phyloP scores from a whole-genome alignment of 2,329 filamentous ascomycete species.

The Fusarium pseudocircinatum region DNA sequence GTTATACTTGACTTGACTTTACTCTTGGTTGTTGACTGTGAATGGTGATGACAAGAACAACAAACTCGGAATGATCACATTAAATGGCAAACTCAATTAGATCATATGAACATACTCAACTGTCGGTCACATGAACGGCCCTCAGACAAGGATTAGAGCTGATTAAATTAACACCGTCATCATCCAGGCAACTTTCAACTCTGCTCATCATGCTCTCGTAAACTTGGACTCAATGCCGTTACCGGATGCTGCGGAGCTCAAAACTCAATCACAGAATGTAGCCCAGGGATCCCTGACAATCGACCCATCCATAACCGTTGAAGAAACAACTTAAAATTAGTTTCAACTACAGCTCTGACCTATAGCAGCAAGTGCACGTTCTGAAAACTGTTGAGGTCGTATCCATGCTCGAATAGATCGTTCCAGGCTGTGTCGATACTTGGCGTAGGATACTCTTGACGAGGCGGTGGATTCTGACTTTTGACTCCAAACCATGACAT shows the following conservation, averaged over 20 bases:
- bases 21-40: background rate
- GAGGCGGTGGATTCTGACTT: conserved; percentile 29
- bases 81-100: background rate
- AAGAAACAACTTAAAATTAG: background rate
- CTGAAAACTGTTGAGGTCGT: conserved; percentile 32
- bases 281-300: background rate
- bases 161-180: background rate
- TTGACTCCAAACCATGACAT: conserved; percentile 42
- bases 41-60: too few species aligned
- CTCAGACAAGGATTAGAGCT: background rate
- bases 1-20: background rate
- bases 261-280: background rate
- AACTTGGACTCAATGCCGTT: background rate
- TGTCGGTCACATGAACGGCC: background rate
- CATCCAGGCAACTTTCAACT: background rate
- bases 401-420: conserved; percentile 38
- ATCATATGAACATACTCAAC: background rate
- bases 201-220: background rate
- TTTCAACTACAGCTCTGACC: background rate
- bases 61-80: background rate
- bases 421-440: conserved; percentile 40
- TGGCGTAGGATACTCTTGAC: conserved; percentile 35
- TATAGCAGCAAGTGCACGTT: conserved; percentile 30
- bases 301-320: background rate
- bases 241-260: background rate